phyloP scores from a whole-genome alignment of 805 yeast genomes.

The Candida tallmaniae region DNA sequence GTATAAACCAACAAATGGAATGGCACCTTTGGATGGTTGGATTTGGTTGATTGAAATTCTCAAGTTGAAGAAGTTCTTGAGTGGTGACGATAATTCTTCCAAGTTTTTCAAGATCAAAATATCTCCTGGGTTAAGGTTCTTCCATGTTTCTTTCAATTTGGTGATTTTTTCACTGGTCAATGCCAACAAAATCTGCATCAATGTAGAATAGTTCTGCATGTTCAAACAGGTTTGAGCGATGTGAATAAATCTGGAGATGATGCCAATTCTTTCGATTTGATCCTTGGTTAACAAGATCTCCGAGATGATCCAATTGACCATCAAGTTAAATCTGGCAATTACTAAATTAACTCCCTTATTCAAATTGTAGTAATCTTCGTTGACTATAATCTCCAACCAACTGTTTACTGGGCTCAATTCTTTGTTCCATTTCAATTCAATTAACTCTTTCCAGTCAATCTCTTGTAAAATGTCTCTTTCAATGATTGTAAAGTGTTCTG shows the following conservation, averaged over 20 bases:
- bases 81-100: conserved; percentile 69
- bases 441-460: conserved; percentile 87
- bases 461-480: conserved; percentile 81
- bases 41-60: conserved; percentile 59
- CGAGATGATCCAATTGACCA: conserved; percentile 89
- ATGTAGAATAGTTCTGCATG: conserved; percentile 78
- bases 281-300: conserved; percentile 72
- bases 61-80: conserved; percentile 64
- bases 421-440: conserved; percentile 71
- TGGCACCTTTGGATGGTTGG: conserved; percentile 66
- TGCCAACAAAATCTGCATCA: conserved; percentile 84
- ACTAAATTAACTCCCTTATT: conserved; percentile 77
- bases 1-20: conserved; percentile 87
- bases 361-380: conserved; percentile 41
- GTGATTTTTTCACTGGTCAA: conserved; percentile 62
- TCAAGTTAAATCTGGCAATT: conserved; percentile 78
- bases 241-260: conserved; percentile 84
- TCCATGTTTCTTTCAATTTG: conserved; percentile 68
- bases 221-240: conserved; percentile 70
- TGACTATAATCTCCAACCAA: conserved; percentile 75
- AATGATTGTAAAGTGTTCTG: conserved; percentile 79
- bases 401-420: conserved; percentile 66
- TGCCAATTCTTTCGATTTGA: conserved; percentile 54
- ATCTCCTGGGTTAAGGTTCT: conserved; percentile 67
- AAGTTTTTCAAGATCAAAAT: conserved; percentile 59